phyloP scores from a whole-genome alignment of 1,139 yeast genomes.

The Insectozyma bohioensis region DNA sequence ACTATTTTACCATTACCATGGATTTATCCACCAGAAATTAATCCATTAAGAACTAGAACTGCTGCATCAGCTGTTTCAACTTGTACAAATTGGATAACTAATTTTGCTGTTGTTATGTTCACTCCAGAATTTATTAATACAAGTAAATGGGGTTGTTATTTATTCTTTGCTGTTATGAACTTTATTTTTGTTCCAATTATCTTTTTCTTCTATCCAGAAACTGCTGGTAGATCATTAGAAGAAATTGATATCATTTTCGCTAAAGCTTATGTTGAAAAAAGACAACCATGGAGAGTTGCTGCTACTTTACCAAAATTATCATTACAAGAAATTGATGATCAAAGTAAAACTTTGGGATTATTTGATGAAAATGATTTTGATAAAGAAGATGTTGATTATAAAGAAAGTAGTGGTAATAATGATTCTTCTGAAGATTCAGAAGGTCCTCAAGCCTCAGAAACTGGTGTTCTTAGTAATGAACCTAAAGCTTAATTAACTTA shows the following conservation, averaged over 20 bases:
- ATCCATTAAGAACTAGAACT: conserved; percentile 61
- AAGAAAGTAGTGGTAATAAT: conserved; percentile 8
- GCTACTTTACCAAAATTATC: conserved; percentile 48
- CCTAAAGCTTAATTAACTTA: too few relatives aligned
- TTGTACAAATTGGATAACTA: conserved; percentile 47
- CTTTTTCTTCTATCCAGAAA: conserved; percentile 49
- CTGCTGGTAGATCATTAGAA: conserved; percentile 49
- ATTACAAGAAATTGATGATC: conserved; percentile 44
- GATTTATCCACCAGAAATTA: conserved; percentile 62
- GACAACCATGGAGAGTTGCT: conserved; percentile 52
- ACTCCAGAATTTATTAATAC: conserved; percentile 42
- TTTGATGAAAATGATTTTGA: conserved; percentile 40
- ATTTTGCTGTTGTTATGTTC: conserved; percentile 49
- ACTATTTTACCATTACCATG: conserved; percentile 59
- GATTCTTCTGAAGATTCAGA: conserved; percentile 9
- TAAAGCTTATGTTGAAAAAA: conserved; percentile 45
- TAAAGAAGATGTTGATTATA: conserved; percentile 23
- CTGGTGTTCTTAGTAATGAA: too few relatives aligned
- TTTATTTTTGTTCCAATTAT: conserved; percentile 39
- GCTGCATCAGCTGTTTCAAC: conserved; percentile 52
- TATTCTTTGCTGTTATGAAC: conserved; percentile 43
- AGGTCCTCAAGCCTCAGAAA: conserved; percentile 1
- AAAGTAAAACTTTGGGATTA: conserved; percentile 48
- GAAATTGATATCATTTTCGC: conserved; percentile 46
- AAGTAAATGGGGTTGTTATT: conserved; percentile 44